Base-by-base conservation (phyloP, 2,329 filamentous ascomycete species). In the Hypoxylon sp. region DNA sequence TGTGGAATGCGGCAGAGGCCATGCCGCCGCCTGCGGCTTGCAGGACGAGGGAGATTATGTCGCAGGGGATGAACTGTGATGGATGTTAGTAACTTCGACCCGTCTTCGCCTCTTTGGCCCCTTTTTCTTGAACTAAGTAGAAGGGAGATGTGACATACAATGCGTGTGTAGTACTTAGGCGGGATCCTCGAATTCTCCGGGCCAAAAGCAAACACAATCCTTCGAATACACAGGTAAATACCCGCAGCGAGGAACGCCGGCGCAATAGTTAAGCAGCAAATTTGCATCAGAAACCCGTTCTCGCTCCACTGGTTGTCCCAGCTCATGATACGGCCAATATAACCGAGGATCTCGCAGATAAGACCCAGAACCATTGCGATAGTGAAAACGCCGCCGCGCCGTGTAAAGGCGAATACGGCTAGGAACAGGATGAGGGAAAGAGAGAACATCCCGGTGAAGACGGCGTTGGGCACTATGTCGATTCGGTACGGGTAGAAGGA, bases 231-330 rank as follows among this genome's bases (percentile, higher is more conserved):
- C 57, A 92, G 80, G 74, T 92, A 92, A 44, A 92, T 85, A 1
- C 84, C 87, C 0, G 88, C 90, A 7, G 88, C 85, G 76, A 91
- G 82, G 75, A 91, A 91, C 1, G 89, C 89, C 0, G 90, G 90
- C 0, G 83, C 89, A 65, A 91, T 85, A 2, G 89, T 91, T 63
- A 92, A 81, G 70, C 85, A 88, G 74, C 87, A 84, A 40, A 90
- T 85, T 76, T 91, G 88, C 40, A 89, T 85, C 61, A 86, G 73
- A 77, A 87, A 87, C 20, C 81, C 79, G 44, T 79, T 76, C 68
- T 82, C 76, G n/a, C 73, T 71, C 81, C 83, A 90, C 2, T 83
- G 84, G 73, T 91, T 85, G 40, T 83, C 55, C 74, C 84, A 84
- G 74, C 88, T 85, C 73, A 85, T 79, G 33, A 91, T 79, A 8